Evolutionary conservation across 192 early-diverging fungal genomes (phyloP), one percentile per base, ranked within the genome.

Genomic region (Entomortierella chlamydospora): DNA sequence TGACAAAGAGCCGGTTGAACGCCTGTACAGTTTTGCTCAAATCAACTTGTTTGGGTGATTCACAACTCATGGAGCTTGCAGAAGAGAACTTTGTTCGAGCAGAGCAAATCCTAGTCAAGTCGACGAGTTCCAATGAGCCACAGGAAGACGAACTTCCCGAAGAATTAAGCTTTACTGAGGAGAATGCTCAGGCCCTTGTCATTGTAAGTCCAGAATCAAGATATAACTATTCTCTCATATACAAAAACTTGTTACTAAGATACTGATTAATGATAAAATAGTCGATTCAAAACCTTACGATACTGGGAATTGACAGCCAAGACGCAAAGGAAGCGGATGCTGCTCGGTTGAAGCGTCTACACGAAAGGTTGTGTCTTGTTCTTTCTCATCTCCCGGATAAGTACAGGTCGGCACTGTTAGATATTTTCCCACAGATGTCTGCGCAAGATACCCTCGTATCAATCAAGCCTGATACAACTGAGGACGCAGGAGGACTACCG

Each of bases 271-370:
- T n/a, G n/a, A 37, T 37, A 10, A 7, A 7, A 37, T 68, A 68
- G 66, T 18, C 56, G 0, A 29, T 68, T 26, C 66, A 68, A 68
- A 68, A 68, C 33, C 33, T 68, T 12, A 41, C 17, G 31, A 58
- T 68, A 3, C 33, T 68, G 47, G 56, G 26, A 17, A 31, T 41
- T 23, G 53, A 57, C 26, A 29, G 15, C 0, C 2, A 43, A 15
- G 41, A 45, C 8, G 4, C 15, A 4, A 53, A 31, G 20, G 45
- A 66, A 22, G 13, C 7, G 33, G 51, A 45, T n/a, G 30, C 39
- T 2, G 12, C 26, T 33, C 53, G 64, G 13, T 20, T 66, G 26
- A 66, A n/a, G 64, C 51, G 42, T 1, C n/a, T 66, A 20, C 53
- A 55, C 23, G 53, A 66, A 11, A 18, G 53, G 12, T 12, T 66